Evolutionary conservation across 148 eudicot species (phyloP).

Genomic region (Linanthus parryae): DNA sequence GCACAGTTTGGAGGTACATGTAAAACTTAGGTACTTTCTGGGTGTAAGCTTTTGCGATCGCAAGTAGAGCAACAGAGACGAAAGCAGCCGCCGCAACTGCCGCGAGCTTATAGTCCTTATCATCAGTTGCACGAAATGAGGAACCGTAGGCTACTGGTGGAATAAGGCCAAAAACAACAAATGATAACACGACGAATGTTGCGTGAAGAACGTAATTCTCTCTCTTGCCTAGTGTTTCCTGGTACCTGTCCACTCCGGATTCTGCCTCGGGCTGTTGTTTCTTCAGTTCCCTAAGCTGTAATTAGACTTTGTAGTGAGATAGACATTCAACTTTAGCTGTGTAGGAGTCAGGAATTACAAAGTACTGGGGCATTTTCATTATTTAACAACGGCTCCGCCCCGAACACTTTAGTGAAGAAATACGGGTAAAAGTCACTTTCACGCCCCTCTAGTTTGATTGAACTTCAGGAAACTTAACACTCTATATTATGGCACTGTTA

Average conservation of each 20-base stretch:
- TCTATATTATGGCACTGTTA: no score
- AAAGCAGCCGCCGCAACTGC: constrained; percentile 45
- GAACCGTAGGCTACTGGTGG: constrained; percentile 41
- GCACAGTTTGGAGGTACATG: constrained; percentile 28
- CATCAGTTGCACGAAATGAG: constrained; percentile 4
- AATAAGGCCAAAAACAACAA: constrained; percentile 24
- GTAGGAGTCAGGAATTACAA: no score
- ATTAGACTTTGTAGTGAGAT: no score
- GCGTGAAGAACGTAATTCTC: constrained; percentile 21
- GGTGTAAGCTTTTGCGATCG: constrained; percentile 51
- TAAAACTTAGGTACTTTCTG: constrained; percentile 48
- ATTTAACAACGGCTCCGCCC: no score
- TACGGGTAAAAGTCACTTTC: no score
- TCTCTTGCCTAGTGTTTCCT: constrained; percentile 19
- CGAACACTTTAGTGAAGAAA: no score
- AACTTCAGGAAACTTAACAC: no score
- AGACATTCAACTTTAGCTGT: no score
- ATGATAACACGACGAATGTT: constrained; percentile 22
- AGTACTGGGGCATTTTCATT: no score
- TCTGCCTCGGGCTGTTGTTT: constrained; percentile 4
- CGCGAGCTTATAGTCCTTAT: constrained; percentile 10
- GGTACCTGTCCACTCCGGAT: constrained; percentile 12
- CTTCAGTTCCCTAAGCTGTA: constrained; percentile 48
- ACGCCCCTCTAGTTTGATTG: no score
- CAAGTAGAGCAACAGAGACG: constrained; percentile 39